phyloP scores from a whole-genome alignment of 306 rosid genomes.

The Geum urbanum region DNA sequence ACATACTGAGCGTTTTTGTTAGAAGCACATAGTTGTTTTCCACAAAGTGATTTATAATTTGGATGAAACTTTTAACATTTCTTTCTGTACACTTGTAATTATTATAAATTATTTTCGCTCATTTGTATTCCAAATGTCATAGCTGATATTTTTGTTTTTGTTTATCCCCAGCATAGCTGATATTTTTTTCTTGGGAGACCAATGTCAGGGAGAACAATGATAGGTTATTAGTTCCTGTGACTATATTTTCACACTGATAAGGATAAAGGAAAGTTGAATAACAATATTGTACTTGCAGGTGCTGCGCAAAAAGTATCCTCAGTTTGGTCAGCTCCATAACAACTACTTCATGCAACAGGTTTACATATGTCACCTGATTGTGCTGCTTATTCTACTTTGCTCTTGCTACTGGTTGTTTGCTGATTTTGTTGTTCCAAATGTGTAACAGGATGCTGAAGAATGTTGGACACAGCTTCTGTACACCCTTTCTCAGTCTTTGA shows the following conservation, averaged over 20 bases:
- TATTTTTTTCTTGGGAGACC: neutral
- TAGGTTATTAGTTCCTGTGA: neutral
- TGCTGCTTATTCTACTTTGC: constrained; percentile 3
- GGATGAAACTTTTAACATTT: neutral
- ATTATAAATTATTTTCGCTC: too few species aligned
- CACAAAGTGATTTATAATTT: neutral
- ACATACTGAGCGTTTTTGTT: neutral
- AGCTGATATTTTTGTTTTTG: neutral
- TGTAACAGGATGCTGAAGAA: constrained; percentile 93
- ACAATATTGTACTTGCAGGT: constrained; percentile 50
- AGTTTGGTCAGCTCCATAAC: constrained; percentile 92
- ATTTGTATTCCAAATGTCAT: neutral
- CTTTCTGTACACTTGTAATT: neutral
- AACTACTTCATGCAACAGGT: constrained; percentile 97
- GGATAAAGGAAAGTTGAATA: constrained; percentile 16
- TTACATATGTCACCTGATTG: constrained; percentile 20
- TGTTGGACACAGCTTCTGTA: constrained; percentile 98
- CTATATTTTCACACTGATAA: constrained; percentile 4
- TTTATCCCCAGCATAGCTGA: neutral
- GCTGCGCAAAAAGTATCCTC: constrained; percentile 89
- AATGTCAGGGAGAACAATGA: neutral
- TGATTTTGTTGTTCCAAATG: constrained; percentile 23
- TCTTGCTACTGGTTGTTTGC: constrained; percentile 13
- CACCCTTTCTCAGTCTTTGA: constrained; percentile 93
- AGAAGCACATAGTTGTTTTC: neutral